Evolutionary conservation across 2,329 filamentous ascomycete genomes (phyloP).

Genomic region (Aspergillus latus): DNA sequence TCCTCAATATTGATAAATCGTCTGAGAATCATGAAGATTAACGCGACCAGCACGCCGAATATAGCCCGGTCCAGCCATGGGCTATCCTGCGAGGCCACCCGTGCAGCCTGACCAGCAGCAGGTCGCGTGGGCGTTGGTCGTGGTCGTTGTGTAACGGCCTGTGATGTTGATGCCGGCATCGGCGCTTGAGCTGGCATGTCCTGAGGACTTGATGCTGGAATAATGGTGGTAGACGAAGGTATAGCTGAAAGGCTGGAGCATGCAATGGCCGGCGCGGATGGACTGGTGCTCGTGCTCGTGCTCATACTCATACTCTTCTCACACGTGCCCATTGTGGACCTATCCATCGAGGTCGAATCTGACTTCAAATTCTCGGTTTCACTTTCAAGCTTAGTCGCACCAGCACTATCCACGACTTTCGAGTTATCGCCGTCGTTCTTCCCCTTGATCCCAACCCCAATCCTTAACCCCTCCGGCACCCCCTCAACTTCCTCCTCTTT

Average conservation of each 20-base stretch:
- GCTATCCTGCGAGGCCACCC: slow-evolving; percentile 7
- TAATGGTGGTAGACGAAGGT: neutral
- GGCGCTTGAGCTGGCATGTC: neutral
- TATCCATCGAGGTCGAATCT: neutral
- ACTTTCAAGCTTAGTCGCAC: too few species aligned
- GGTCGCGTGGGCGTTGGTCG: neutral
- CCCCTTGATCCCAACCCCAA: slow-evolving; percentile 7
- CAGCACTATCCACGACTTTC: neutral
- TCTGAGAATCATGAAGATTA: slow-evolving; percentile 13
- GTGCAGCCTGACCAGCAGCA: neutral
- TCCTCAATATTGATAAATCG: slow-evolving; percentile 11
- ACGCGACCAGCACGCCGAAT: slow-evolving; percentile 14
- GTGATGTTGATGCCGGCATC: neutral
- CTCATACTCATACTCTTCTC: neutral
- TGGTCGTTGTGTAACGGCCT: neutral
- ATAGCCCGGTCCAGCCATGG: slow-evolving; percentile 16
- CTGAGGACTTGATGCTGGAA: neutral
- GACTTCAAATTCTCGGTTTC: neutral
- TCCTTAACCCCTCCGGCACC: slow-evolving; percentile 7
- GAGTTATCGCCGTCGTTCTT: neutral
- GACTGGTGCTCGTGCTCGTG: neutral
- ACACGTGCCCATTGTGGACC: neutral
- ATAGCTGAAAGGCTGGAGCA: neutral
- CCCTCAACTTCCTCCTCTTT: slow-evolving; percentile 50
- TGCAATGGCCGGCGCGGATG: neutral